Conservation (phyloP, 768 basidiomycete species). For the Mycena vitilis region DNA sequence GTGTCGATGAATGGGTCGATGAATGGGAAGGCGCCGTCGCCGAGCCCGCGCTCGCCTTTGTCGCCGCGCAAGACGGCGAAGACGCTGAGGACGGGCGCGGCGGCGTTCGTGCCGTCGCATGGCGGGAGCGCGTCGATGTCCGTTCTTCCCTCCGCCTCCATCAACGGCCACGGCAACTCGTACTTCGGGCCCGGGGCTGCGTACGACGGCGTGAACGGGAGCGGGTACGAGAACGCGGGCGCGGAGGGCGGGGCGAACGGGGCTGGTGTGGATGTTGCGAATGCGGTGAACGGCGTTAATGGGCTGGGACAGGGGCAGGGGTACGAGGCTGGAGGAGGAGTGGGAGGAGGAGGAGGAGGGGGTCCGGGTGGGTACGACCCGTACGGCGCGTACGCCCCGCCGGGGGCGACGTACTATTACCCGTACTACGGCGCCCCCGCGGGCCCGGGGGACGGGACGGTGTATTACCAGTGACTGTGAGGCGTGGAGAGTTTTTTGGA, state of each 20-base stretch:
- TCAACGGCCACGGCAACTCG: too few relatives aligned
- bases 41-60: conserved; percentile 17
- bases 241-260: neutral
- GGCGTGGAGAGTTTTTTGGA: too few relatives aligned
- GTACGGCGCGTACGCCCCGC: conserved; percentile 7
- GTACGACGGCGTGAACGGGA: neutral
- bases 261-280: too few relatives aligned
- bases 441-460: conserved; percentile 17
- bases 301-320: too few relatives aligned
- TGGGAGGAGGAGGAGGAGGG: too few relatives aligned
- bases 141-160: neutral
- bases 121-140: conserved; percentile 3
- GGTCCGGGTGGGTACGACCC: neutral
- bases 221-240: neutral
- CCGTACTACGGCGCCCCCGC: conserved; percentile 15
- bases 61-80: conserved; percentile 33
- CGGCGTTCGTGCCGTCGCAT: conserved; percentile 60
- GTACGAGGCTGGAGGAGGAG: too few relatives aligned
- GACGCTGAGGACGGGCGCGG: conserved; percentile 63
- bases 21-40: neutral
- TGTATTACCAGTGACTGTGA: conserved; percentile 22
- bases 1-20: too few relatives aligned
- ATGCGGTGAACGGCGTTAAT: neutral
- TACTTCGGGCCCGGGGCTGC: neutral
- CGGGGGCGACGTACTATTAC: conserved; percentile 21